Evolutionary conservation across 2,329 filamentous ascomycete species (phyloP).

Genomic region (Trichoderma citrinoviride): DNA sequence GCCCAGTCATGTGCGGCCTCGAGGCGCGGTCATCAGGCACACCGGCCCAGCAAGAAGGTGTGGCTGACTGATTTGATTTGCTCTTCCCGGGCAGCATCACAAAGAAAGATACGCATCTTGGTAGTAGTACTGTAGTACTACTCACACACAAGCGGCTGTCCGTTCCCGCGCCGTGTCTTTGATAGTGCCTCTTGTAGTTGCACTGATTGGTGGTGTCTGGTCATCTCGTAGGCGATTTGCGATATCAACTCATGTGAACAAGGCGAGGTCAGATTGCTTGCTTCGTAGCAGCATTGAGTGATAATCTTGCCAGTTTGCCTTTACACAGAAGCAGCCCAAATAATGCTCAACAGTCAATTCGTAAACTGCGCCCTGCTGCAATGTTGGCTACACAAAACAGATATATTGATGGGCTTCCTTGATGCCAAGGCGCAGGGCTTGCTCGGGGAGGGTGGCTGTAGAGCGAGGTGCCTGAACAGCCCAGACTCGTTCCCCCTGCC

Average conservation of each 20-base stretch:
- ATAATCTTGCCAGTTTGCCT: no score
- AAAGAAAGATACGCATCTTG: neutral
- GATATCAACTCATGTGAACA: no score
- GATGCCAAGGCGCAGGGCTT: neutral
- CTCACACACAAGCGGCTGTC: no score
- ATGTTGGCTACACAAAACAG: conserved; percentile 4
- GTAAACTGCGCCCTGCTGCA: neutral
- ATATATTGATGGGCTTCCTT: neutral
- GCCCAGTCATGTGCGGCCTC: conserved; percentile 20
- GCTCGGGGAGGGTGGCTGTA: neutral
- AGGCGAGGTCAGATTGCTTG: no score
- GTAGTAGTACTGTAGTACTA: no score
- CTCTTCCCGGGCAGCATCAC: neutral
- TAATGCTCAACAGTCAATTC: no score
- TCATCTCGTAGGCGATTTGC: no score
- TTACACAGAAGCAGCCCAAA: no score
- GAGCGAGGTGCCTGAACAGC: neutral
- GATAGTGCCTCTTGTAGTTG: neutral
- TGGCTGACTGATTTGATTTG: conserved; percentile 16
- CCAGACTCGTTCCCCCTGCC: neutral
- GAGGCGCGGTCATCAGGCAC: conserved; percentile 23
- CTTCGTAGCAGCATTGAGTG: no score
- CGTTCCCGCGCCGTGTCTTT: no score
- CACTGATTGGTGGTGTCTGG: no score
- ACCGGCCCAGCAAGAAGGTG: conserved; percentile 15